phyloP scores from a whole-genome alignment of 306 rosid genomes.

The Arachis stenosperma region DNA sequence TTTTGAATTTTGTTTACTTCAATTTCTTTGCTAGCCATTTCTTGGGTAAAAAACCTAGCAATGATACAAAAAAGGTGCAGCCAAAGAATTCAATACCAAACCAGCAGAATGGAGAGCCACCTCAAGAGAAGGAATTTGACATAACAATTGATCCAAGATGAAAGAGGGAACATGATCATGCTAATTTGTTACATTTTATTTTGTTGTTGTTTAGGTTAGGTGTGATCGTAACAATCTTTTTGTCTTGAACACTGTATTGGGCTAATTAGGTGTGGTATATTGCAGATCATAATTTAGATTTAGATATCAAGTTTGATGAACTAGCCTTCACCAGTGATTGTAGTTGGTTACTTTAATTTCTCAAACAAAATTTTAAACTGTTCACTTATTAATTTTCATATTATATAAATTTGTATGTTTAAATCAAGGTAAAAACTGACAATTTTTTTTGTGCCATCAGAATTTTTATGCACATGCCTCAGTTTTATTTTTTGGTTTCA shows the following conservation, averaged over 20 bases:
- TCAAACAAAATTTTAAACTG: background rate
- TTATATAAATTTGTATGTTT: background rate
- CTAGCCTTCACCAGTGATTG: background rate
- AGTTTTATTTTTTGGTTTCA: background rate
- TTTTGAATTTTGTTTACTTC: conserved; percentile 63
- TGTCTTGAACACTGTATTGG: background rate
- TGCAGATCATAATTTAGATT: background rate
- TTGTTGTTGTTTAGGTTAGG: background rate
- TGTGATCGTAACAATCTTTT: background rate
- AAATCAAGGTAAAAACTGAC: background rate
- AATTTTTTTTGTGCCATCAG: background rate
- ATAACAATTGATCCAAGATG: background rate
- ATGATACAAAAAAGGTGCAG: conserved; percentile 32
- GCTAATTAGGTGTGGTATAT: background rate
- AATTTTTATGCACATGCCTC: background rate
- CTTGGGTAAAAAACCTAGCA: conserved; percentile 3
- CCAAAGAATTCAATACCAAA: conserved; percentile 9
- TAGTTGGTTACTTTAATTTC: conserved; percentile 13
- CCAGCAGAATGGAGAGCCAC: background rate
- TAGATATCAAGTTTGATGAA: background rate
- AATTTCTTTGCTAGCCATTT: conserved; percentile 53
- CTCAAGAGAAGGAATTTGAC: conserved; percentile 40
- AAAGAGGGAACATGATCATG: conserved; percentile 2
- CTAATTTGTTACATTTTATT: conserved; percentile 12
- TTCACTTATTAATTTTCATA: background rate